Evolutionary conservation across 805 yeast genomes (phyloP).

Genomic region (Saccharomycopsis sp.): DNA sequence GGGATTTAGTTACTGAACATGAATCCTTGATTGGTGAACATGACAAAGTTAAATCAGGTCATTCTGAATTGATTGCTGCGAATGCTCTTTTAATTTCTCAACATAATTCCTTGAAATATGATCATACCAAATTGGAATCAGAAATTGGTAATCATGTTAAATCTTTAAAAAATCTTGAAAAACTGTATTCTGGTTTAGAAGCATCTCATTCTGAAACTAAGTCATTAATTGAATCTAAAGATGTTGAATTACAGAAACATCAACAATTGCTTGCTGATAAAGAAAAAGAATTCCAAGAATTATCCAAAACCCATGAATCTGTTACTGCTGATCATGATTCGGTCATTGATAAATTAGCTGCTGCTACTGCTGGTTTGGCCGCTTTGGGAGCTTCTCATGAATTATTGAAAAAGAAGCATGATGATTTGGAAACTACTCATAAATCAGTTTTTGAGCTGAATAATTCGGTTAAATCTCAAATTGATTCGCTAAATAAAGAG

Average conservation of each 20-base stretch:
- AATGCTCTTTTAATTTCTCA: not conserved
- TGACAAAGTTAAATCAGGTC: not conserved
- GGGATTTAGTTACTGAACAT: not conserved
- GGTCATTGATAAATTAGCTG: not conserved
- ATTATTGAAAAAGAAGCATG: conserved; percentile 1
- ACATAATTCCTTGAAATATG: not conserved
- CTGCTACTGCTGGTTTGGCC: not conserved
- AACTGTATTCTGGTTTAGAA: not conserved
- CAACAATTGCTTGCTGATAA: not conserved
- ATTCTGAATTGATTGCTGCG: too few relatives aligned
- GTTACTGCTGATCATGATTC: not conserved
- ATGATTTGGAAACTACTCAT: not conserved
- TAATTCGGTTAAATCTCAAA: not conserved
- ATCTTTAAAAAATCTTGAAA: not conserved
- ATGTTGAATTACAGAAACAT: not conserved
- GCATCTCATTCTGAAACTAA: not conserved
- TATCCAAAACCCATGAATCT: not conserved
- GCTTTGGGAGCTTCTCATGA: conserved; percentile 10
- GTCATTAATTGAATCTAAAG: not conserved
- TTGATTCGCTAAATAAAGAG: not conserved
- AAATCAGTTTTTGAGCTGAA: not conserved
- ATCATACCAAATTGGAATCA: not conserved
- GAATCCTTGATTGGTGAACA: not conserved
- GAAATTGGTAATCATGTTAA: not conserved
- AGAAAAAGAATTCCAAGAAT: not conserved